Evolutionary conservation across 495 filamentous ascomycete genomes (phyloP).

Genomic region (Penicillium canescens): DNA sequence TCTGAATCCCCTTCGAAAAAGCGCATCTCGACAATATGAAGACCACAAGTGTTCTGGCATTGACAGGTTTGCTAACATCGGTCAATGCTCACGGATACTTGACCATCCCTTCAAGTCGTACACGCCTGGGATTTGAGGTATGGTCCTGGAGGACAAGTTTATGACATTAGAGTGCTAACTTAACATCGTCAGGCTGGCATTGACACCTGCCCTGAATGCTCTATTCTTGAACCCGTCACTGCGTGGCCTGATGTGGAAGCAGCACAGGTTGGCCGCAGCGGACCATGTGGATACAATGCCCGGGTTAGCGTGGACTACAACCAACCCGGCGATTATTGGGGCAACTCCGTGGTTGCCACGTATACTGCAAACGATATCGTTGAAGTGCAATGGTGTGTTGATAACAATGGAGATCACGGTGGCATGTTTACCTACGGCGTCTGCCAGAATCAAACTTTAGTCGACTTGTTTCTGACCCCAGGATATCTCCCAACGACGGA

Average conservation of each 20-base stretch:
- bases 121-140: slow-evolving; percentile 49
- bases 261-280: slow-evolving; percentile 50
- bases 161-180: neutral
- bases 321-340: slow-evolving; percentile 46
- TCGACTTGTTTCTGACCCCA: slow-evolving; percentile 52
- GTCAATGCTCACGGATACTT: slow-evolving; percentile 45
- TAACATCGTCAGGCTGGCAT: slow-evolving; percentile 38
- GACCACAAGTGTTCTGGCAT: neutral
- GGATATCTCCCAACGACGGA: slow-evolving; percentile 50
- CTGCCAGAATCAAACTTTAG: slow-evolving; percentile 52
- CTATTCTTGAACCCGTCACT: slow-evolving; percentile 55
- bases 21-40: neutral
- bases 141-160: neutral
- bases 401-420: slow-evolving; percentile 60
- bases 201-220: slow-evolving; percentile 56
- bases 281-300: slow-evolving; percentile 57
- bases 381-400: slow-evolving; percentile 58
- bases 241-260: slow-evolving; percentile 51
- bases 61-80: neutral
- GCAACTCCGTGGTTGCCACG: slow-evolving; percentile 40
- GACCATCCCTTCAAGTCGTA: slow-evolving; percentile 47
- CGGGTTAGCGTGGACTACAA: slow-evolving; percentile 59
- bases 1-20: too few relatives aligned
- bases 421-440: slow-evolving; percentile 61
- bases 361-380: slow-evolving; percentile 48